Evolutionary conservation across 2,329 filamentous ascomycete genomes (phyloP), one percentile per base, ranked within the genome.

Genomic region (Talaromyces rugulosus): DNA sequence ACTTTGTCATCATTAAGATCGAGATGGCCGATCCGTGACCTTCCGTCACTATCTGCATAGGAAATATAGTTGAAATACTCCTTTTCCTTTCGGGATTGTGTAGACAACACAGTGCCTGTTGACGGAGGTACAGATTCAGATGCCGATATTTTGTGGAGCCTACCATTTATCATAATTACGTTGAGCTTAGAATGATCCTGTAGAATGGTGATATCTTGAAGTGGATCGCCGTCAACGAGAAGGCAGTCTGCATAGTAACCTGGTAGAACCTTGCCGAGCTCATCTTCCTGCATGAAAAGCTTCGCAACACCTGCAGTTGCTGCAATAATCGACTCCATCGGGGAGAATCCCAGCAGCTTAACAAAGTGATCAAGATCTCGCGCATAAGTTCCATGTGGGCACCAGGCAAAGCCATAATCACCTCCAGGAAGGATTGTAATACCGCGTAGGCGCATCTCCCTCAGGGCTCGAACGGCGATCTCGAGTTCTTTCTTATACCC

Each of bases 371-470:
- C 77, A 3, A 81, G 71, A 59, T 82, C 80, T 1, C 75, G 73
- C 0, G 80, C 78, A 65, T 82, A 82, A 0, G 79, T 81, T 7
- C 80, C 80, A 51, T 82, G 79, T 0, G 79, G 80, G 0, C 77
- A 78, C 80, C 79, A 82, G 1, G 79, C 76, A 59, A 82, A 81
- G 3, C 79, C 78, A 54, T 80, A 82, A 63, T 81, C 78, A 23
- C 55, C 42, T 9, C 59, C 42, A 11, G 80, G 80, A 4, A 82
- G 71, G 1, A 82, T 73, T 0, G 72, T 70, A 51, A 82, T 81
- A 16, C 79, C 79, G 44, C 79, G 71, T 8, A 69, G 66, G 65
- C 80, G 77, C 76, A 82, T 81, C 66, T 82, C 80, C 16, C 70
- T 69, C 40, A 81, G 70, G 0, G 69, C 80, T 14, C 66, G 63